These are phyloP conservation scores for Penicillium thymicola DNA, from an alignment of 2,329 filamentous ascomycete genomes.

Conservation along the genomic window DNA sequence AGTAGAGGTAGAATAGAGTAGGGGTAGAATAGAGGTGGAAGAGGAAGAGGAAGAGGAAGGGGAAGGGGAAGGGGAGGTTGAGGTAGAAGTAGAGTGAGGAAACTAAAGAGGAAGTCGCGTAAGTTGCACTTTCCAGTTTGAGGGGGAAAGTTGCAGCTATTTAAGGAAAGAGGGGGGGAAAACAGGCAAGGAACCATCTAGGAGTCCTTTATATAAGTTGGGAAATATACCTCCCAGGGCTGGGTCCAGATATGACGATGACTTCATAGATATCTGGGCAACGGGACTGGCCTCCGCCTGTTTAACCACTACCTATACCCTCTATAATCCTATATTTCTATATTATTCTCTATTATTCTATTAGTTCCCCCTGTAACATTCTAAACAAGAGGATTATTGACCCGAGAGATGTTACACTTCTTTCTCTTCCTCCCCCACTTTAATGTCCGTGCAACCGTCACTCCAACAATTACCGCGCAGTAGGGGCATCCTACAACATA, in stretches of 20 bases:
- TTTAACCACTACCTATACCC: conserved; percentile 5
- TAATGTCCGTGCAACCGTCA: not conserved
- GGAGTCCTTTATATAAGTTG: not conserved
- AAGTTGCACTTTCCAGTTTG: not conserved
- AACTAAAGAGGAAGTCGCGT: not conserved
- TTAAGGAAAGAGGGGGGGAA: not conserved
- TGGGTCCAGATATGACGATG: conserved; percentile 10
- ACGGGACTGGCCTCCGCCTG: conserved; percentile 25
- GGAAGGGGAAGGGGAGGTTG: not conserved
- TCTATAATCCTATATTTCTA: too few relatives aligned
- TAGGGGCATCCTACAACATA: not conserved
- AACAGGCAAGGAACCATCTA: not conserved
- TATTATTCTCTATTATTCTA: not conserved
- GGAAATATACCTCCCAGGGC: not conserved
- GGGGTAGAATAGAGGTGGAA: not conserved
- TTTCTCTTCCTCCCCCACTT: not conserved
- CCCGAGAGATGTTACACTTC: not conserved
- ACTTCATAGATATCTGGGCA: conserved; percentile 22
- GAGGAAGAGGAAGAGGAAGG: not conserved
- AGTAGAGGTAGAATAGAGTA: too few relatives aligned
- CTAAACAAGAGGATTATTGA: not conserved
- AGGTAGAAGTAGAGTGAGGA: not conserved
- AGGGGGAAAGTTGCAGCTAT: conserved; percentile 3
- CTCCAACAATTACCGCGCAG: not conserved
- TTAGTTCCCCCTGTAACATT: not conserved